Percentiles rank a stretch among this genome's conserved stretches.
Conservation (phyloP, 345 rosid species). For the Triadica sebifera region DNA sequence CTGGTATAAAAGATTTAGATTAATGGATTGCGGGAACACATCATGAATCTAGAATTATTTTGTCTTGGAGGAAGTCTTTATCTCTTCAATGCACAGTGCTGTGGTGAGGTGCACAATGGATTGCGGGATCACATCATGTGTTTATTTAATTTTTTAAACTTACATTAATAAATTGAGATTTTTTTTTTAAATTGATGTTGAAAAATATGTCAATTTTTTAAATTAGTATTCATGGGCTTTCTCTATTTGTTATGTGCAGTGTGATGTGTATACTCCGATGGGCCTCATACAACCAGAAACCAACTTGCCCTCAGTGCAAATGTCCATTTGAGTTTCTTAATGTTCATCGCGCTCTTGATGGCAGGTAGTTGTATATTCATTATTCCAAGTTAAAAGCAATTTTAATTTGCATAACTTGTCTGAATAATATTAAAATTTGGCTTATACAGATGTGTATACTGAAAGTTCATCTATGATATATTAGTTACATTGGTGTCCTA, state of each 20-base stretch:
- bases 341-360: conserved; percentile 82
- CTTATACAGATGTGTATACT: background rate
- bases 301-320: conserved; percentile 91
- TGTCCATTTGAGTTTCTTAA: conserved; percentile 80
- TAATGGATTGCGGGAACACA: too few relatives aligned
- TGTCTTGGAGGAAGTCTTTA: too few relatives aligned
- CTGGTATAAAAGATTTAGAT: too few relatives aligned
- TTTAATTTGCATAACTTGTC: background rate
- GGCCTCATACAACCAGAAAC: conserved; percentile 68
- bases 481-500: background rate
- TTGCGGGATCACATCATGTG: background rate
- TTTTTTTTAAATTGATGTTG: background rate
- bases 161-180: background rate
- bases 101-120: background rate
- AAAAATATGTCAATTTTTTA: background rate
- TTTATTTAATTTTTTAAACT: background rate
- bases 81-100: background rate
- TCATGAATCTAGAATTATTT: too few relatives aligned
- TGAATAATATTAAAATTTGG: background rate
- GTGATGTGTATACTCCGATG: conserved; percentile 87
- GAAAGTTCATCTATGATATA: too few relatives aligned
- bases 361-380: conserved; percentile 46
- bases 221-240: conserved; percentile 4
- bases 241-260: conserved; percentile 41
- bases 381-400: background rate